Evolutionary conservation across 2,329 filamentous ascomycete genomes (phyloP), one percentile per base, ranked within the genome.

Genomic region (Colletotrichum salicis): DNA sequence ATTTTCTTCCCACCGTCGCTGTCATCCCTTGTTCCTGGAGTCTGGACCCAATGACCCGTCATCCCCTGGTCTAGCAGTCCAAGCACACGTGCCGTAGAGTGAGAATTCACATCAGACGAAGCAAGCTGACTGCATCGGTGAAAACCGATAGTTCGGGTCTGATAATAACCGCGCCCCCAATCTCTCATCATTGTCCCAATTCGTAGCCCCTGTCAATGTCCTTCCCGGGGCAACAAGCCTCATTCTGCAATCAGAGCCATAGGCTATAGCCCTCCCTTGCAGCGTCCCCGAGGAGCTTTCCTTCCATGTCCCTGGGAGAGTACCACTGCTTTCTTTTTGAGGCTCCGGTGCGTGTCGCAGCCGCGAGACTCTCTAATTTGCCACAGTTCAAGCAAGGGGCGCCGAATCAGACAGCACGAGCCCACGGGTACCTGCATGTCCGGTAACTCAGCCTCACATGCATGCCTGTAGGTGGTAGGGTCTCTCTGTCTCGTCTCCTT

Each of bases 61-160:
- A 22, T 6, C 35, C 57, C 35, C 35, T 29, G 58, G 13, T 22
- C 45, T 41, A 41, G 37, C 37, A 48, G 29, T 11, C 1, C 1
- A 48, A 4, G 7, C 2, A 41, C 41, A 48, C 19, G 41, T 65
- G 54, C 54, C 62, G 45, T 51, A 5, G 58, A 41, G 37, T 41
- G 37, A 41, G 37, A 41, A 41, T 7, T 31, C 27, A 51, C 58
- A 61, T 61, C 27, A 31, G 58, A 61, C 41, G 41, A 33, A 24
- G 31, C 48, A 24, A 51, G 58, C 58, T 12, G 58, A 19, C 58
- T 51, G 58, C 58, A 45, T 31, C 69, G 33, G 64, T 63, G 58
- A 64, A 37, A 68, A 71, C 64, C 64, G 64, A 64, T 55, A 35
- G 58, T 59, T 45, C 58, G 68, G 64, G 37, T 54, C 66, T 33